These are phyloP conservation scores for Allantophomopsis lycopodina DNA, from an alignment of 2,329 filamentous ascomycete species.

Conservation along the genomic window DNA sequence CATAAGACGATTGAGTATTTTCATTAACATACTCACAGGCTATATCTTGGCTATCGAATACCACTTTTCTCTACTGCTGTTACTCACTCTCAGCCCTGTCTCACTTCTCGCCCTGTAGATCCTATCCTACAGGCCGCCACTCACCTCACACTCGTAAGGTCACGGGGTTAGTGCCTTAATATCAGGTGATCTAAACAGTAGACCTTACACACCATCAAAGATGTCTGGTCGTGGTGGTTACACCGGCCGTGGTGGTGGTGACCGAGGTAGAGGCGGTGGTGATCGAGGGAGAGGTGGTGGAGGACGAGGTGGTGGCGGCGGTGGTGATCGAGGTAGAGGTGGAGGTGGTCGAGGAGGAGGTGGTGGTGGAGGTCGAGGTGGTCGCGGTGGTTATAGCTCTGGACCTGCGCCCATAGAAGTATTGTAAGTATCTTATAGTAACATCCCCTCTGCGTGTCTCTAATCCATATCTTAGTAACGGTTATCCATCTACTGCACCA, in stretches of 20 bases:
- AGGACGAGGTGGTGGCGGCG: neutral
- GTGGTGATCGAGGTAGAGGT: neutral
- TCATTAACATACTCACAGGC: too few relatives aligned
- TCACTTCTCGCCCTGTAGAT: neutral
- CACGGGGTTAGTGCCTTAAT: neutral
- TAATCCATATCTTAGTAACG: neutral
- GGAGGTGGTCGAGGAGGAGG: neutral
- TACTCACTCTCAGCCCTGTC: neutral
- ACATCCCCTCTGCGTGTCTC: neutral
- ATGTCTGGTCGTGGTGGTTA: constrained; percentile 1
- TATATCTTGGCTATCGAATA: neutral
- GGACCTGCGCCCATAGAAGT: neutral
- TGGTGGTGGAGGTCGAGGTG: neutral
- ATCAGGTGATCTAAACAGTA: neutral
- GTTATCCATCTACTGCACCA: constrained; percentile 1
- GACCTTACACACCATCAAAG: neutral
- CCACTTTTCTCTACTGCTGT: neutral
- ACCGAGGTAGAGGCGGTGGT: constrained; percentile 1
- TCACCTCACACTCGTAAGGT: neutral
- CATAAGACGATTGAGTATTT: too few relatives aligned
- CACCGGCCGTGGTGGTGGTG: neutral
- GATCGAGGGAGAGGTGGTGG: neutral
- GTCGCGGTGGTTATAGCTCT: neutral
- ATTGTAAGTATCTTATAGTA: constrained; percentile 1
- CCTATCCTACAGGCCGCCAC: neutral